Base-by-base conservation (phyloP, 2,329 filamentous ascomycete species). In the Coleophoma eucalyptorum region DNA sequence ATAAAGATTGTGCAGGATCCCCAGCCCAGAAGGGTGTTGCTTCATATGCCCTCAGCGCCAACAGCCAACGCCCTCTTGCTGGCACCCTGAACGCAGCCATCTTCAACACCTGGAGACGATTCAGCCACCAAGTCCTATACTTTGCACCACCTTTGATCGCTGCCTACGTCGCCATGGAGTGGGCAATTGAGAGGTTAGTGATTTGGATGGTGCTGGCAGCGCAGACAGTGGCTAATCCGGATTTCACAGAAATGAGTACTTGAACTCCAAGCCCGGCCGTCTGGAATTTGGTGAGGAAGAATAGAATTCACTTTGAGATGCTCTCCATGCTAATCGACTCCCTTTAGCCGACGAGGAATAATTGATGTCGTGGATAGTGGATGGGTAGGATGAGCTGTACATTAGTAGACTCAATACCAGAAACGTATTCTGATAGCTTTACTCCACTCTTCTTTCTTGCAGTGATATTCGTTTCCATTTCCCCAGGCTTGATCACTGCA, bases 61-160 rank as follows among this genome's bases (percentile, higher is more conserved):
- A 99, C 81, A 87, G 89, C 69, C 93, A 96, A 78, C 86, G 89
- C 66, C 89, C 91, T 57, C 80, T 96, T 61, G 90, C 90, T 58
- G 90, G 89, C 64, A 77, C 86, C 54, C 72, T 80, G 58, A 76
- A 93, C 72, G 88, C 86, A 61, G 93, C 92, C 66, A 75, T 97
- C 77, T 97, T 97, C 86, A 99, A 99, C 83, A 86, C 84, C 64
- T 95, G 88, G 81, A 86, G 94, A 72, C 85, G 94, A 66, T 89
- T 87, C 74, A 86, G 84, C 70, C 72, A 80, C 62, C 94, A 97
- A 79, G 84, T 96, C 62, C 84, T 97, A 62, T 99, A 92, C 81
- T 85, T 92, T 72, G 80, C 86, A 21, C 89, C 94, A 53, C 87
- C 92, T 37, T 75, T 96, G 62, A 64, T 94, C 58, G 71, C 79